A percentile compares a stretch with the other conserved stretches of the same genome.
These are phyloP conservation scores for Casuarina glauca DNA, from an alignment of 306 rosid species.

Conservation along the genomic window DNA sequence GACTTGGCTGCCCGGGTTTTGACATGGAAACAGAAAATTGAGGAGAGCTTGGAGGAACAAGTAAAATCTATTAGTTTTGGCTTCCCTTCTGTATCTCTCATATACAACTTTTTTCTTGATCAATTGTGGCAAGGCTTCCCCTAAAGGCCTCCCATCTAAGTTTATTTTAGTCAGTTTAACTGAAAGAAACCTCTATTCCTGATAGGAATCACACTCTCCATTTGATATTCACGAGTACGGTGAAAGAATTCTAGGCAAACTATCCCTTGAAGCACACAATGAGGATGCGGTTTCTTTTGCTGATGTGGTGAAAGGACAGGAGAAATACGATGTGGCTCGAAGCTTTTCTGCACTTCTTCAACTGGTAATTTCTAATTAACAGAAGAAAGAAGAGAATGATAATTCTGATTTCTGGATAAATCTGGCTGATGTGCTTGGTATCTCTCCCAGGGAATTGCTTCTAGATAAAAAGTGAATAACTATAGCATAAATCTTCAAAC, in stretches of 20 bases:
- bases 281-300: constrained; percentile 49
- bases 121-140: not conserved
- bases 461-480: not conserved
- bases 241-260: constrained; percentile 58
- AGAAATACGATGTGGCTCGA: constrained; percentile 72
- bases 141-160: not conserved
- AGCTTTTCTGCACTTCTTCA: constrained; percentile 93
- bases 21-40: constrained; percentile 89
- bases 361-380: constrained; percentile 54
- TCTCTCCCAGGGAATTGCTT: not conserved
- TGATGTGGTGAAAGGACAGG: constrained; percentile 70
- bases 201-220: constrained; percentile 73
- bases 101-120: not conserved
- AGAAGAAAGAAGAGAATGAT: not conserved
- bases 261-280: constrained; percentile 56
- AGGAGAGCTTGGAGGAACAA: constrained; percentile 84
- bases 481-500: not conserved
- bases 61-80: constrained; percentile 41
- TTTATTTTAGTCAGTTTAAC: constrained; percentile 23
- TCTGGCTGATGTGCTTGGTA: not conserved
- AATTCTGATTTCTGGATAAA: not conserved
- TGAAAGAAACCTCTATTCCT: constrained; percentile 22
- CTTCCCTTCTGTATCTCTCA: constrained; percentile 1
- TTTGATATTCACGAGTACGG: constrained; percentile 87
- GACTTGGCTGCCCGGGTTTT: constrained; percentile 86